Evolutionary conservation across 257 asterid genomes (phyloP).

Genomic region (Lavandula angustifolia): DNA sequence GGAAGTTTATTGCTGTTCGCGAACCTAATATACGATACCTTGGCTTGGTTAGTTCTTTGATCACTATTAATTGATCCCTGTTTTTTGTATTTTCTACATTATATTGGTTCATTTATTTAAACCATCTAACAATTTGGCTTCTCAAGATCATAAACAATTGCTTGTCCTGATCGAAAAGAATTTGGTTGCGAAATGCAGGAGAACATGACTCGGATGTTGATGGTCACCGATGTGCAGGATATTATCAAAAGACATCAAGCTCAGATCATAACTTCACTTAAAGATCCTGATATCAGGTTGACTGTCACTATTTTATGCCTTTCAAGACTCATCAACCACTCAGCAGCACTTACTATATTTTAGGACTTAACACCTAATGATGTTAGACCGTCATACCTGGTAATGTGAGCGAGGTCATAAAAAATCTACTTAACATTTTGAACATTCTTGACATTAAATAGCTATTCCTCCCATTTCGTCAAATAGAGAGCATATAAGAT

Average conservation of each 20-base stretch:
- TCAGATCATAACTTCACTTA: conserved; percentile 91
- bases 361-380: conserved; percentile 12
- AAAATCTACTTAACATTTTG: too few species aligned
- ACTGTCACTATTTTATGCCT: conserved; percentile 30
- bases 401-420: too few species aligned
- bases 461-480: too few species aligned
- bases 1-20: conserved; percentile 93
- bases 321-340: conserved; percentile 25
- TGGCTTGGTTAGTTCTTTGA: conserved; percentile 70
- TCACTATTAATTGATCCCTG: too few species aligned
- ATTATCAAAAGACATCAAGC: conserved; percentile 96
- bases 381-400: neutral
- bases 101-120: neutral
- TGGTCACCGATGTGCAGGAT: conserved; percentile 96
- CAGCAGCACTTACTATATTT: conserved; percentile 6
- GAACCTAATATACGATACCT: conserved; percentile 97
- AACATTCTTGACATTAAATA: too few species aligned
- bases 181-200: conserved; percentile 58
- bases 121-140: conserved; percentile 6
- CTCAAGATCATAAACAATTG: conserved; percentile 23
- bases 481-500: too few species aligned
- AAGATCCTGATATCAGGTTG: conserved; percentile 98
- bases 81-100: too few species aligned
- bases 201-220: conserved; percentile 96
- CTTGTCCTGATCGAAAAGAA: conserved; percentile 25